These are phyloP conservation scores for Musa beccarii DNA, from an alignment of 176 grass and related monocot species.

Conservation along the genomic window DNA sequence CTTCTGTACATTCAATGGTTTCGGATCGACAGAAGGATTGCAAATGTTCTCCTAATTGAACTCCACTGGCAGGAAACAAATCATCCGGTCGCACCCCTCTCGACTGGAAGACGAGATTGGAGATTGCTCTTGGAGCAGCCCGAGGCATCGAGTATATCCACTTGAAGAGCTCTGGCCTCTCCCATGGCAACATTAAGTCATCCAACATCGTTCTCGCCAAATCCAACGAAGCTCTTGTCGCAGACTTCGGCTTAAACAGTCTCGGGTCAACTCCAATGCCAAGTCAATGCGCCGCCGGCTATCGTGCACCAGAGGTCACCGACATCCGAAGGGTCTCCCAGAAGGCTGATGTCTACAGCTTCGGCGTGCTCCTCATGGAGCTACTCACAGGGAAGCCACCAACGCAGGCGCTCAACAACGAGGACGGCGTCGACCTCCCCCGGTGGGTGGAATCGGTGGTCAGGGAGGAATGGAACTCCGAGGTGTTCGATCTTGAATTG, in stretches of 20 bases:
- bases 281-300: conserved; percentile 24
- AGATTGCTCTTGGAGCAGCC: conserved; percentile 58
- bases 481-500: neutral
- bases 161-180: conserved; percentile 11
- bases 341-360: conserved; percentile 4
- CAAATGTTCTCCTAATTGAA: neutral
- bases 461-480: neutral
- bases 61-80: conserved; percentile 23
- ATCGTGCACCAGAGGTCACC: conserved; percentile 56
- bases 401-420: conserved; percentile 3
- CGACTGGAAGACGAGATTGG: conserved; percentile 38
- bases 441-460: neutral
- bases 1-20: neutral
- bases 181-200: conserved; percentile 69
- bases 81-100: conserved; percentile 23
- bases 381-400: conserved; percentile 31
- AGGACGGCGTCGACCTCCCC: neutral
- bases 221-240: conserved; percentile 19
- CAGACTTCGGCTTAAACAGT: conserved; percentile 45
- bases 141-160: conserved; percentile 70
- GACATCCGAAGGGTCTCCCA: conserved; percentile 30
- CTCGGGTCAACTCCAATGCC: conserved; percentile 19
- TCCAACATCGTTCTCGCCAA: conserved; percentile 48
- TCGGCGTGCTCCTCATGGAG: conserved; percentile 5
- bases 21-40: no score